Conservation (phyloP, 495 filamentous ascomycete species). For the Xylaria scruposa region DNA sequence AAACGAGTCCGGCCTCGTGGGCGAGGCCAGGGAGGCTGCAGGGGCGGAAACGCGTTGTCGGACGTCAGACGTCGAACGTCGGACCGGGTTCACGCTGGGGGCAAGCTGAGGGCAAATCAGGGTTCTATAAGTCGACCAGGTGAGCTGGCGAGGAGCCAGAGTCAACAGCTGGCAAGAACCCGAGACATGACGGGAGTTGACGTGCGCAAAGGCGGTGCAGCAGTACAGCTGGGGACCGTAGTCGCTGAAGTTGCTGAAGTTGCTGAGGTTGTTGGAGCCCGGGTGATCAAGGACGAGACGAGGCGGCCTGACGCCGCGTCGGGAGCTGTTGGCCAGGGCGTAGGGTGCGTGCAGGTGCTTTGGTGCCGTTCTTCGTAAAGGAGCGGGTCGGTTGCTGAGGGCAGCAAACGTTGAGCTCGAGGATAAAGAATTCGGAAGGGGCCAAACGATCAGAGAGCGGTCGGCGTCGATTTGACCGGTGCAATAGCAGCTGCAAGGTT, state of each 20-base stretch:
- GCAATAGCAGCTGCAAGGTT: background rate
- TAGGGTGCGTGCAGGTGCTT: constrained; percentile 8
- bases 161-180: constrained; percentile 53
- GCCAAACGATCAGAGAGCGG: background rate
- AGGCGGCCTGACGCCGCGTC: constrained; percentile 32
- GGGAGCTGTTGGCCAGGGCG: constrained; percentile 22
- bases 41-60: constrained; percentile 39
- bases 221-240: constrained; percentile 26
- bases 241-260: constrained; percentile 39
- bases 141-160: constrained; percentile 57
- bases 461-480: background rate
- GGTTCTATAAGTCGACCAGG: constrained; percentile 39
- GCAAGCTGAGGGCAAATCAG: constrained; percentile 11
- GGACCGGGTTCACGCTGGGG: background rate
- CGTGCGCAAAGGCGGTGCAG: constrained; percentile 32
- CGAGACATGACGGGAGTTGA: constrained; percentile 57
- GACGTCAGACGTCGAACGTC: constrained; percentile 22
- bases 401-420: background rate
- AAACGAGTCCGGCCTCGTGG: constrained; percentile 28
- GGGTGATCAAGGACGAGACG: constrained; percentile 33
- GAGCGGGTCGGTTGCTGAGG: background rate
- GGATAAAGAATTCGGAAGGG: background rate
- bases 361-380: background rate
- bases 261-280: constrained; percentile 31
- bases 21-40: constrained; percentile 21